Percentiles rank a stretch among this genome's conserved stretches.
Conservation (phyloP, 2,329 filamentous ascomycete genomes). For the Aspergillus hortae region DNA sequence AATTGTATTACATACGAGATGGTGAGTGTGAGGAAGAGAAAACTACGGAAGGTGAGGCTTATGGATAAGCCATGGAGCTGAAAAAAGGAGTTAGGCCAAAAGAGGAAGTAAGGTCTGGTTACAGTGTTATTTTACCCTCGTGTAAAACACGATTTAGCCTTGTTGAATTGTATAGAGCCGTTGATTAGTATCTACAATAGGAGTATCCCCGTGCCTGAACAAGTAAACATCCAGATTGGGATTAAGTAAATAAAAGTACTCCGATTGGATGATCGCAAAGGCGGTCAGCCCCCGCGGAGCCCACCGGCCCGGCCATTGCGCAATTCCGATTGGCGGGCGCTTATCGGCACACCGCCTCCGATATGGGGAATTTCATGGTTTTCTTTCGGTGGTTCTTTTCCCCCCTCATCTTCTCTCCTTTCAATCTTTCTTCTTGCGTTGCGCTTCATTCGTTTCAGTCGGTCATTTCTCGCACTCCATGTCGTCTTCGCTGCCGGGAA, state of each 20-base stretch:
- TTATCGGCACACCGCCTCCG: slow-evolving; percentile 38
- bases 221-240: neutral
- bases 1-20: no score
- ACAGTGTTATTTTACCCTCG: no score
- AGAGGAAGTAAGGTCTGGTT: no score
- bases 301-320: slow-evolving; percentile 3
- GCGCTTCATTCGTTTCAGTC: no score
- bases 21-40: no score
- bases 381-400: slow-evolving; percentile 4
- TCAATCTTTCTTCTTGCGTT: no score
- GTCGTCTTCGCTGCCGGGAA: slow-evolving; percentile 61
- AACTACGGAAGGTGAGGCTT: no score
- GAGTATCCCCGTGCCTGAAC: neutral
- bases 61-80: no score
- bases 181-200: no score
- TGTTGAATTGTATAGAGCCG: no score
- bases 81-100: no score
- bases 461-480: slow-evolving; percentile 35
- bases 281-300: slow-evolving; percentile 7
- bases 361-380: slow-evolving; percentile 12
- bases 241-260: neutral
- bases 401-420: slow-evolving; percentile 5
- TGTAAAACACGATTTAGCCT: no score
- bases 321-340: slow-evolving; percentile 16
- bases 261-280: neutral